A percentile compares a stretch with the other conserved stretches of the same genome.
Conservation (phyloP, 148 eudicot species). For the Pharnaceum exiguum region DNA sequence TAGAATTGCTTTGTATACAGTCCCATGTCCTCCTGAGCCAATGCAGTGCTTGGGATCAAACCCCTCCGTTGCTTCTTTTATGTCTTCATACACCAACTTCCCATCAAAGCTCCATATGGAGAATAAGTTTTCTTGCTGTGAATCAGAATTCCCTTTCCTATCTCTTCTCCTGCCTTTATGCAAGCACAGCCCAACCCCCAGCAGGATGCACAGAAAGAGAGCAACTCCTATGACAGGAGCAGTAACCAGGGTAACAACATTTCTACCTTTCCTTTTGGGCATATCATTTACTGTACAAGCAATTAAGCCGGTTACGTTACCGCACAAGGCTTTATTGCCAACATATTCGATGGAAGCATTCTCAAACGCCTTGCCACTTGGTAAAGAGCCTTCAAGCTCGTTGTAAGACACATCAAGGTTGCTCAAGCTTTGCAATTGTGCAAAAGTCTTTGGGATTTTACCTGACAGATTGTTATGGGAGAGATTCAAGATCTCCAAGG, state of each 20-base stretch:
- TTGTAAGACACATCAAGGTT: constrained; percentile 43
- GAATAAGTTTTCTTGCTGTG: constrained; percentile 23
- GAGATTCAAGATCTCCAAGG: constrained; percentile 31
- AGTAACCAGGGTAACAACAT: constrained; percentile 8
- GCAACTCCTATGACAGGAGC: constrained; percentile 18
- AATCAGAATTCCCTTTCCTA: background rate
- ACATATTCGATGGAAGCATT: constrained; percentile 22
- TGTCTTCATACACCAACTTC: constrained; percentile 29
- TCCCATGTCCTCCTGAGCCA: constrained; percentile 41
- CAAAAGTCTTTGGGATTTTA: constrained; percentile 34
- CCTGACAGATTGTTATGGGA: constrained; percentile 50
- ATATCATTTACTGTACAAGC: constrained; percentile 8
- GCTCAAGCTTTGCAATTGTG: constrained; percentile 21
- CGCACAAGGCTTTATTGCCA: constrained; percentile 37
- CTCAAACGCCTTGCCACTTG: constrained; percentile 26
- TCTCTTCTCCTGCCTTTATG: background rate
- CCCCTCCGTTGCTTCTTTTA: constrained; percentile 34
- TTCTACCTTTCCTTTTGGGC: background rate
- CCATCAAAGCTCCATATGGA: constrained; percentile 28
- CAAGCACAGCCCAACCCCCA: constrained; percentile 1
- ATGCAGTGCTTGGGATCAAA: constrained; percentile 32
- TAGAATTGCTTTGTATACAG: constrained; percentile 42
- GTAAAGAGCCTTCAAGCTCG: constrained; percentile 46
- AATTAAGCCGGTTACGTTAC: constrained; percentile 27
- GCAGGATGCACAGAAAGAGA: constrained; percentile 12